Evolutionary conservation across 345 rosid genomes (phyloP).

Genomic region (Microthlaspi erraticum): DNA sequence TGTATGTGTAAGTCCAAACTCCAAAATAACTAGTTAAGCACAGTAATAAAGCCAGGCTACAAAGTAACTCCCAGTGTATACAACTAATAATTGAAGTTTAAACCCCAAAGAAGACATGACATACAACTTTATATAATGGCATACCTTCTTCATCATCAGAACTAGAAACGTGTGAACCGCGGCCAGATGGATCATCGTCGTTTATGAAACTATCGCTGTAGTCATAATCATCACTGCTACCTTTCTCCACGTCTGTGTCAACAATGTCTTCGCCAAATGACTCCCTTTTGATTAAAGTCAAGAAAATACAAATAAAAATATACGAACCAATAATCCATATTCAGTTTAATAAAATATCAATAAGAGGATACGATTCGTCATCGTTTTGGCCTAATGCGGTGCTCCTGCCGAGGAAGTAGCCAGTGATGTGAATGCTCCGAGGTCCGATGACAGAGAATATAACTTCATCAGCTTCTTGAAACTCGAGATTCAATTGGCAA

Average conservation of each 20-base stretch:
- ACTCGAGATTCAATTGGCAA: slow-evolving; percentile 70
- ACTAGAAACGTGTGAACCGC: slow-evolving; percentile 47
- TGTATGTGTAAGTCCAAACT: background rate
- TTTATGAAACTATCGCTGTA: slow-evolving; percentile 73
- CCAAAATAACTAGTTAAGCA: background rate
- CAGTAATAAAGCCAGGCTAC: too few species aligned
- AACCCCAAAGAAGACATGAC: background rate
- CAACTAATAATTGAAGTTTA: background rate
- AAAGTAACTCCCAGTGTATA: slow-evolving; percentile 4
- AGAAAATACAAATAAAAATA: slow-evolving; percentile 28
- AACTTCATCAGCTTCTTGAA: slow-evolving; percentile 71
- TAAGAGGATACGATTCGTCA: slow-evolving; percentile 67
- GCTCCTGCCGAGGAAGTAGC: slow-evolving; percentile 53
- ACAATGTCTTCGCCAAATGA: slow-evolving; percentile 73
- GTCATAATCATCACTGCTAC: slow-evolving; percentile 55
- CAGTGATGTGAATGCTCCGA: slow-evolving; percentile 67
- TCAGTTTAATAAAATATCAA: background rate
- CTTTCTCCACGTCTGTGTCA: slow-evolving; percentile 62
- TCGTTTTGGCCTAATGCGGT: slow-evolving; percentile 17
- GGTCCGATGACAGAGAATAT: slow-evolving; percentile 78
- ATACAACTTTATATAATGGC: background rate
- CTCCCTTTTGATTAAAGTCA: slow-evolving; percentile 49
- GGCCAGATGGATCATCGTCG: slow-evolving; percentile 50
- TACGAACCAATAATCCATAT: background rate
- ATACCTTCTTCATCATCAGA: slow-evolving; percentile 32